A percentile compares a stretch with the other conserved stretches of the same genome.
Evolutionary conservation across 2,329 filamentous ascomycete genomes (phyloP).

Genomic region (Trichoderma lentiforme): DNA sequence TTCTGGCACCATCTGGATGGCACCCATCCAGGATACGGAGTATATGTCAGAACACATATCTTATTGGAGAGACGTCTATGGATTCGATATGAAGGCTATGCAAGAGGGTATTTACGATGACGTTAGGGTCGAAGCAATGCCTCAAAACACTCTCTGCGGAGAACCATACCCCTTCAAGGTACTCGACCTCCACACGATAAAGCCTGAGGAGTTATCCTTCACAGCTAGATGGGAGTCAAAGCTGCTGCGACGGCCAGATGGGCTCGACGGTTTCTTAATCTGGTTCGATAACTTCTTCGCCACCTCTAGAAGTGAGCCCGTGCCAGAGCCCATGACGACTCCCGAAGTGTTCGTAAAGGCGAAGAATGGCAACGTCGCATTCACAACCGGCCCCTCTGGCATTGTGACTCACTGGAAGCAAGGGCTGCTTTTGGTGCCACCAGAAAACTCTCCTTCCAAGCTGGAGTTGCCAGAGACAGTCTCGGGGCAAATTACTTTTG

Average conservation of each 20-base stretch:
- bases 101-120: slow-evolving; percentile 77
- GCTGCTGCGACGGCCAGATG: slow-evolving; percentile 59
- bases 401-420: slow-evolving; percentile 90
- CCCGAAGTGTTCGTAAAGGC: slow-evolving; percentile 60
- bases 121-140: slow-evolving; percentile 71
- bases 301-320: slow-evolving; percentile 51
- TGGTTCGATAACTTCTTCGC: slow-evolving; percentile 97
- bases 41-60: slow-evolving; percentile 73
- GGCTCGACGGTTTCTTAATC: slow-evolving; percentile 80
- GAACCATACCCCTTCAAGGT: slow-evolving; percentile 64
- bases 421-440: slow-evolving; percentile 68
- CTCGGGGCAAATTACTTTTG: slow-evolving; percentile 66
- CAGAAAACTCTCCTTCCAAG: slow-evolving; percentile 44
- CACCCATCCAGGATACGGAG: slow-evolving; percentile 73
- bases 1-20: slow-evolving; percentile 77
- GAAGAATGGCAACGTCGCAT: slow-evolving; percentile 64
- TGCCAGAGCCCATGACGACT: slow-evolving; percentile 51
- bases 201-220: slow-evolving; percentile 71
- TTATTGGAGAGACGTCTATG: slow-evolving; percentile 92
- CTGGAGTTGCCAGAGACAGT: slow-evolving; percentile 56
- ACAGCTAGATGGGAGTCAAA: slow-evolving; percentile 62
- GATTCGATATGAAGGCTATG: slow-evolving; percentile 93
- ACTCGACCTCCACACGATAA: slow-evolving; percentile 72
- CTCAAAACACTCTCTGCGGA: slow-evolving; percentile 57
- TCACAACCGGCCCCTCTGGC: slow-evolving; percentile 78